Conservation (phyloP, 2,329 filamentous ascomycete genomes). For the Alternaria burnsii region DNA sequence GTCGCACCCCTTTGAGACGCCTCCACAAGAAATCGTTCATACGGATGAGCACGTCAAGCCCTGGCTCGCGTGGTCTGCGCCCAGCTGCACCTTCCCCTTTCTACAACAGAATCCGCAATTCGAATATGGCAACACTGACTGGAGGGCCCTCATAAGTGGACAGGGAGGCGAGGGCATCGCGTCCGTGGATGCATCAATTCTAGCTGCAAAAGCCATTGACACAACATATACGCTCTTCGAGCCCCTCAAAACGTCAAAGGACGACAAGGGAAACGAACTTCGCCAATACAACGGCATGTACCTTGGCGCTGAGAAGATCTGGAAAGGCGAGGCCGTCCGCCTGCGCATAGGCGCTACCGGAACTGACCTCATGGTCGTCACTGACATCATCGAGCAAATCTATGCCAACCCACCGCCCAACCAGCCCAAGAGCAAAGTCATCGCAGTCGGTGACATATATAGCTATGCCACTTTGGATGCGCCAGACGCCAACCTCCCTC, state of each 20-base stretch:
- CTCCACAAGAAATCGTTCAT: slow-evolving; percentile 54
- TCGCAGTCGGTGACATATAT: slow-evolving; percentile 62
- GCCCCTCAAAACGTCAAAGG: slow-evolving; percentile 50
- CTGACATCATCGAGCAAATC: slow-evolving; percentile 54
- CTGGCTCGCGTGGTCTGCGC: slow-evolving; percentile 67
- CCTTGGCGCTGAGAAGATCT: slow-evolving; percentile 67
- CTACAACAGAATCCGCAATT: slow-evolving; percentile 54
- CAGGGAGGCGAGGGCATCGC: slow-evolving; percentile 59
- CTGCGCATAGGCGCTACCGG: slow-evolving; percentile 54
- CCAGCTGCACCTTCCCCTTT: slow-evolving; percentile 57
- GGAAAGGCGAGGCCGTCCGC: slow-evolving; percentile 67
- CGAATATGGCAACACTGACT: slow-evolving; percentile 61
- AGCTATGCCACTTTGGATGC: slow-evolving; percentile 52
- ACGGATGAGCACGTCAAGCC: slow-evolving; percentile 59
- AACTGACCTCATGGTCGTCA: slow-evolving; percentile 60
- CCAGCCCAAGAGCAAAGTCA: slow-evolving; percentile 43
- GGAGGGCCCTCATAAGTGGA: slow-evolving; percentile 55
- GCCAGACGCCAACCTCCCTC: slow-evolving; percentile 41
- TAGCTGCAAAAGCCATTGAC: slow-evolving; percentile 65
- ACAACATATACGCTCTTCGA: slow-evolving; percentile 64
- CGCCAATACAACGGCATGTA: slow-evolving; percentile 63
- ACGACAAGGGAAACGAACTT: slow-evolving; percentile 53
- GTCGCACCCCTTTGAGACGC: slow-evolving; percentile 55
- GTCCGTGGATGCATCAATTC: slow-evolving; percentile 66
- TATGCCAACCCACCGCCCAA: slow-evolving; percentile 17